Evolutionary conservation across 352 stramenopile genomes (phyloP).

Genomic region (Pseudoperonospora humuli): DNA sequence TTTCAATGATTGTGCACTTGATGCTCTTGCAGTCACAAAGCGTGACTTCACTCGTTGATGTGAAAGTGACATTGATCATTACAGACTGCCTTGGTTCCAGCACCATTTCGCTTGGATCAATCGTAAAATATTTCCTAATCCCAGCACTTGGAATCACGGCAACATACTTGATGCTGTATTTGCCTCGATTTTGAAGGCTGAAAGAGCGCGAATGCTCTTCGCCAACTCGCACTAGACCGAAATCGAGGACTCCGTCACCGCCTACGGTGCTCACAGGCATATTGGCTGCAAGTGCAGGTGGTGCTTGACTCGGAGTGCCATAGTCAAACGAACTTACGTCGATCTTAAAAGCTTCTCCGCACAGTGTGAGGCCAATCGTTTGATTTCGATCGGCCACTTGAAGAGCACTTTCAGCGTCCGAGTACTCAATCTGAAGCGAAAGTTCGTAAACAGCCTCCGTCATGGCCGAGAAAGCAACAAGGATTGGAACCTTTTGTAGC

Average conservation of each 20-base stretch:
- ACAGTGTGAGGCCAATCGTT: constrained; percentile 29
- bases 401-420: constrained; percentile 67
- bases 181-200: constrained; percentile 85
- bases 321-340: constrained; percentile 81
- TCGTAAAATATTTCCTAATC: constrained; percentile 62
- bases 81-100: constrained; percentile 64
- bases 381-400: constrained; percentile 31
- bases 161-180: constrained; percentile 90
- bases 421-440: constrained; percentile 68
- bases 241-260: constrained; percentile 81
- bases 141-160: constrained; percentile 47
- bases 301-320: constrained; percentile 5
- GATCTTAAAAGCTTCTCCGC: constrained; percentile 89
- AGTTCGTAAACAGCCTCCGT: constrained; percentile 62
- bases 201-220: constrained; percentile 79
- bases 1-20: constrained; percentile 89
- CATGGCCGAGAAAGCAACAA: constrained; percentile 63
- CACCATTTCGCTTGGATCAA: constrained; percentile 71
- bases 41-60: constrained; percentile 64
- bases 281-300: background rate
- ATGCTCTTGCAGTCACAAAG: constrained; percentile 91
- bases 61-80: constrained; percentile 77
- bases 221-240: constrained; percentile 88
- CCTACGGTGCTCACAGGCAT: background rate
- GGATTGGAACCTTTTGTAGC: constrained; percentile 49